Evolutionary conservation across 176 grass and related monocot genomes (phyloP).

Genomic region (Phoenix dactylifera): DNA sequence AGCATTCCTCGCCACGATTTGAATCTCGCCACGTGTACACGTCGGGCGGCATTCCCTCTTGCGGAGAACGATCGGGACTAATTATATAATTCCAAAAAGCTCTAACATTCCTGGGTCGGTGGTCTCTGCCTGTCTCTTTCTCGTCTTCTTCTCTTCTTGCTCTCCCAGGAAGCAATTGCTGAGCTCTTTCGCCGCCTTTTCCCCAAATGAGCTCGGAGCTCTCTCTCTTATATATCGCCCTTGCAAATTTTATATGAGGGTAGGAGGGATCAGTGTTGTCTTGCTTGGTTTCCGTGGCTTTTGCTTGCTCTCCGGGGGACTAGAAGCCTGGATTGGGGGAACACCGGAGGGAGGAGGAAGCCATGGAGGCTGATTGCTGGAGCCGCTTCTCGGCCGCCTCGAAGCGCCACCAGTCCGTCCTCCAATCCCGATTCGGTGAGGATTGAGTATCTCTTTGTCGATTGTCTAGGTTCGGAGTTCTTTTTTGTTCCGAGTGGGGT

Average conservation of each 20-base stretch:
- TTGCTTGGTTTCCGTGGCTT: neutral
- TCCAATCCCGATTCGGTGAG: conserved; percentile 5
- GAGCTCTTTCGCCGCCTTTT: neutral
- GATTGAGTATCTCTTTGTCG: too few species aligned
- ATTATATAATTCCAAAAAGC: too few species aligned
- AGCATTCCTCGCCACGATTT: too few species aligned
- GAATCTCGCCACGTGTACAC: too few species aligned
- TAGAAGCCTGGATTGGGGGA: neutral
- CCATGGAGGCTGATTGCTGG: conserved; percentile 10
- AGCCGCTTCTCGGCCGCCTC: neutral
- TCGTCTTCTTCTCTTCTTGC: neutral
- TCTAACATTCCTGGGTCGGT: too few species aligned
- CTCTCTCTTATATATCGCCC: neutral
- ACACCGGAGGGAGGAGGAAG: neutral
- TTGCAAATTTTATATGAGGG: too few species aligned
- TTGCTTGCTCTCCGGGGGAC: neutral
- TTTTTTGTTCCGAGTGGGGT: neutral
- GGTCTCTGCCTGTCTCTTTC: neutral
- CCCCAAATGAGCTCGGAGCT: neutral
- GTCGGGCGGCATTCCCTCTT: too few species aligned
- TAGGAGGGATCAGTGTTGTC: neutral
- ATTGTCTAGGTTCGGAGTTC: neutral
- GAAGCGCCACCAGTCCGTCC: neutral
- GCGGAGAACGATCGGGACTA: too few species aligned
- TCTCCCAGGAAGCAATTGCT: neutral